These are phyloP conservation scores for Trichaptum fuscoviolaceum DNA, from an alignment of 768 basidiomycete species.

Conservation along the genomic window DNA sequence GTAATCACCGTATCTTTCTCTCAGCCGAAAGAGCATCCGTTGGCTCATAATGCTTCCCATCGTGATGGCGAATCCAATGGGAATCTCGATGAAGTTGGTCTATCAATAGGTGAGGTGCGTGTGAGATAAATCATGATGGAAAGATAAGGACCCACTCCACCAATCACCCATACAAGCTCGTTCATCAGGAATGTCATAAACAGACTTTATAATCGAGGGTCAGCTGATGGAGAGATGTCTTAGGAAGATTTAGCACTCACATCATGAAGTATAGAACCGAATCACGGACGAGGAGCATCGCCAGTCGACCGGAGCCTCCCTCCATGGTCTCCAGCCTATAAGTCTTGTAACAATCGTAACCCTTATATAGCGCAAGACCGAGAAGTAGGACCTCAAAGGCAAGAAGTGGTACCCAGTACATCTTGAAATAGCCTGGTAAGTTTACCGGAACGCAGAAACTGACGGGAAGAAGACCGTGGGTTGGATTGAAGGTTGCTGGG, in stretches of 20 bases:
- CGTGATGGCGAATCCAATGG: slow-evolving; percentile 52
- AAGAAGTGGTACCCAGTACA: slow-evolving; percentile 59
- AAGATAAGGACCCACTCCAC: slow-evolving; percentile 24
- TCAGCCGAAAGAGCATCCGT: slow-evolving; percentile 36
- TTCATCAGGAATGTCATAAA: slow-evolving; percentile 51
- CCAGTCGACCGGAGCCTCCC: slow-evolving; percentile 7
- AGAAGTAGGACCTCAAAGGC: slow-evolving; percentile 49
- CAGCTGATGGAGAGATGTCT: not conserved
- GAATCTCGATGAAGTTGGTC: slow-evolving; percentile 43
- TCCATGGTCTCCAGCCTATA: slow-evolving; percentile 9
- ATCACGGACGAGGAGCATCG: slow-evolving; percentile 47
- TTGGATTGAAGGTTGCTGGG: not conserved
- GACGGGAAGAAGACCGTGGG: slow-evolving; percentile 1
- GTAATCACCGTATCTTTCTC: not conserved
- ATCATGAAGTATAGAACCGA: slow-evolving; percentile 52
- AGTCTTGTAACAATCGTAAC: slow-evolving; percentile 35
- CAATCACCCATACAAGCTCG: slow-evolving; percentile 15
- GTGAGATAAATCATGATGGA: slow-evolving; percentile 1
- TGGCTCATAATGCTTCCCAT: slow-evolving; percentile 55
- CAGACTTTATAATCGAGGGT: not conserved
- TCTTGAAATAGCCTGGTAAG: slow-evolving; percentile 40
- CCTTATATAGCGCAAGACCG: slow-evolving; percentile 41
- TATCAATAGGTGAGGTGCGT: slow-evolving; percentile 13
- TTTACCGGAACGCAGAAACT: slow-evolving; percentile 37
- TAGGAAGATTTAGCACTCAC: slow-evolving; percentile 28